Evolutionary conservation across 108 stramenopile genomes (phyloP).

Genomic region (Schizochytrium sp.): DNA sequence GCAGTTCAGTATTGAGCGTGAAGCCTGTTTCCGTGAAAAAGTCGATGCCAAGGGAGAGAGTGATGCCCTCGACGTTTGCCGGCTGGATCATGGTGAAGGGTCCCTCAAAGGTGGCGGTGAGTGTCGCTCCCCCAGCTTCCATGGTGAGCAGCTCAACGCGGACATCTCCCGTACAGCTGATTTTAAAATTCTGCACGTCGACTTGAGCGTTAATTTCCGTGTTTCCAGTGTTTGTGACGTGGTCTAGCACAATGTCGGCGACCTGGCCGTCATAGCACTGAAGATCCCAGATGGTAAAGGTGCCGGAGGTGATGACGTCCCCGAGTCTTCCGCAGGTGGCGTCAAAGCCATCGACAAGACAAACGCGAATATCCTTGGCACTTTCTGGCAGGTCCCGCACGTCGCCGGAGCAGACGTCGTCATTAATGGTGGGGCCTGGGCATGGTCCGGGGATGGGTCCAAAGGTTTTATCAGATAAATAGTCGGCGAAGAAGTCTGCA

Average conservation of each 20-base stretch:
- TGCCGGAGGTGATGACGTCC: background rate
- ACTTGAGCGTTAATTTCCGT: background rate
- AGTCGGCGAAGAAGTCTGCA: background rate
- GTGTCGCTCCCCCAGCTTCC: background rate
- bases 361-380: background rate
- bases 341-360: background rate
- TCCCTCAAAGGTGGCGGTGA: background rate
- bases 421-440: background rate
- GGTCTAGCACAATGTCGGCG: background rate
- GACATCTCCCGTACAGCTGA: background rate
- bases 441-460: background rate
- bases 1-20: background rate
- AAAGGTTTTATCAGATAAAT: background rate
- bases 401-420: background rate
- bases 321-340: background rate
- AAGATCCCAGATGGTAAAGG: background rate
- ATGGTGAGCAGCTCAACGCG: background rate
- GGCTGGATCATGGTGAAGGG: background rate
- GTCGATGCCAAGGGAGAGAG: background rate
- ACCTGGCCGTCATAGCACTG: background rate
- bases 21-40: background rate
- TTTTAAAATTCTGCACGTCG: background rate
- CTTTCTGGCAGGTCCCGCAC: background rate
- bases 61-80: background rate
- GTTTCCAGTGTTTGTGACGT: background rate